Percentiles rank a stretch among this genome's conserved stretches.
Evolutionary conservation across 169 alveolate genomes (phyloP).

Genomic region (Eimeria maxima): DNA sequence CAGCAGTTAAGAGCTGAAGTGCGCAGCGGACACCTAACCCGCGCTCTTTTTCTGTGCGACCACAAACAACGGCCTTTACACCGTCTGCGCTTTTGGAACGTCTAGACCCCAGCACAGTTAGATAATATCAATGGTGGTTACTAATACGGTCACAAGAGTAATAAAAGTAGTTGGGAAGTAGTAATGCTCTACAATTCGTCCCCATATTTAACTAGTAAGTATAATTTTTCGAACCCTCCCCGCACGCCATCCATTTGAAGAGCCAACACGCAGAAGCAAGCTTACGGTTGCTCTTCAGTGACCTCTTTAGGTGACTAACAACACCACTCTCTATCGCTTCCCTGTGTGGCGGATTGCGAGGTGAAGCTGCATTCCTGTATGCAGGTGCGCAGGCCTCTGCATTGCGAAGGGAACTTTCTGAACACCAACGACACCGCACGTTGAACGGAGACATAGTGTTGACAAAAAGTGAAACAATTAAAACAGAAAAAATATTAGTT

Average conservation of each 20-base stretch:
- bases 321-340: background rate
- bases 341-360: background rate
- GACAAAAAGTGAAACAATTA: no score
- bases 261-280: background rate
- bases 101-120: background rate
- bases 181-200: no score
- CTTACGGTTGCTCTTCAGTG: background rate
- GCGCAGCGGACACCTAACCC: background rate
- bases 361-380: background rate
- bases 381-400: background rate
- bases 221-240: background rate
- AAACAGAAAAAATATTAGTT: no score
- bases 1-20: constrained; percentile 20
- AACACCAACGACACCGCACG: no score
- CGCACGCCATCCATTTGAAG: background rate
- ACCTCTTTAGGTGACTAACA: background rate
- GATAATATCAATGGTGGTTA: no score
- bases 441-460: no score
- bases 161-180: no score
- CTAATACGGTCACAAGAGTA: no score
- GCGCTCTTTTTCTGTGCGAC: constrained; percentile 14
- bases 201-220: background rate
- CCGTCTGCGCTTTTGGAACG: background rate
- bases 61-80: background rate
- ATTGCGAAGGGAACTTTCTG: no score